These are phyloP conservation scores for Coemansia sp. DNA, from an alignment of 192 early-diverging fungal genomes.

Conservation along the genomic window DNA sequence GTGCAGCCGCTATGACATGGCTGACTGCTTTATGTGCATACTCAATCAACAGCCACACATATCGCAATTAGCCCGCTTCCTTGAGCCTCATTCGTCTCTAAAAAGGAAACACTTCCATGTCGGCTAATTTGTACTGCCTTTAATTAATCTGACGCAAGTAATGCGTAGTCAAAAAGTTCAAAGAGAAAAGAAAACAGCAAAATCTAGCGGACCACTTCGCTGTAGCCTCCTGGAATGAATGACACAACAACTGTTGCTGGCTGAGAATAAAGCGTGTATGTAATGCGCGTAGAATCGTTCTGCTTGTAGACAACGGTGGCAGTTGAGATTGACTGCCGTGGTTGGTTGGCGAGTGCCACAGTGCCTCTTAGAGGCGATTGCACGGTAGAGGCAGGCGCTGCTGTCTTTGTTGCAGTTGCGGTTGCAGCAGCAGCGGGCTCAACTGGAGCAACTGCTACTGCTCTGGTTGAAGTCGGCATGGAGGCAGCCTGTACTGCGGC, in stretches of 20 bases:
- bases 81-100: neutral
- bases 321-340: neutral
- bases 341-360: neutral
- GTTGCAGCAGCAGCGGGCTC: neutral
- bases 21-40: conserved; percentile 6
- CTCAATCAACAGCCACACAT: conserved; percentile 1
- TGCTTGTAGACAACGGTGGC: conserved; percentile 4
- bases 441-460: neutral
- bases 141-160: neutral
- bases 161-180: neutral
- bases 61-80: neutral
- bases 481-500: neutral
- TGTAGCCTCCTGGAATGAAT: neutral
- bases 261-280: conserved; percentile 6
- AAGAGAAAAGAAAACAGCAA: neutral
- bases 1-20: neutral
- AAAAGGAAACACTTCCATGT: neutral
- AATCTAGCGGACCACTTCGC: neutral
- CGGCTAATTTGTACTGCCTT: neutral
- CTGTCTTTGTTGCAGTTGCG: neutral
- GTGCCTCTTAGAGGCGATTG: neutral
- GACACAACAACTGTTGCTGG: conserved; percentile 14
- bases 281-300: conserved; percentile 2
- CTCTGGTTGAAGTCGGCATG: neutral
- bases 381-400: neutral